Conservation (phyloP, 108 stramenopile genomes). For the Nannochloropsis gaditana region DNA sequence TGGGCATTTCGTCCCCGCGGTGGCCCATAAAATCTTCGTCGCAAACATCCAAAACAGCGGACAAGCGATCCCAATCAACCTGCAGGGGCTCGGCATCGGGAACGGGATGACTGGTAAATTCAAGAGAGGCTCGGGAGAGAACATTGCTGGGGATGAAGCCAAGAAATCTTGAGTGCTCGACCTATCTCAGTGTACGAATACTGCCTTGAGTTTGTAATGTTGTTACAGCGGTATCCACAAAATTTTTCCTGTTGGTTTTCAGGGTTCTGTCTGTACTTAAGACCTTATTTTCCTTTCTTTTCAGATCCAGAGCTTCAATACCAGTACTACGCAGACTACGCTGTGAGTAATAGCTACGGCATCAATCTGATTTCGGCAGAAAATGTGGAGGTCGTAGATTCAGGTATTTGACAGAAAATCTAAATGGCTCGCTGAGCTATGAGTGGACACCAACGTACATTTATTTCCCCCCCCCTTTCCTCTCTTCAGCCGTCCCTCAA, state of each 20-base stretch:
- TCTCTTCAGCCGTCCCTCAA: constrained; percentile 54
- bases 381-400: constrained; percentile 46
- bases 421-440: background rate
- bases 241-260: too few relatives aligned
- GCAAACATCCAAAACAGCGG: constrained; percentile 60
- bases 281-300: background rate
- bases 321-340: constrained; percentile 81
- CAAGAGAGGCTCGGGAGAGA: too few relatives aligned
- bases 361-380: constrained; percentile 70
- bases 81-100: constrained; percentile 83
- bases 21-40: constrained; percentile 64
- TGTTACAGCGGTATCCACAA: too few relatives aligned
- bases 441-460: background rate
- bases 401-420: background rate
- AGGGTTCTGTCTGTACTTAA: too few relatives aligned
- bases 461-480: background rate
- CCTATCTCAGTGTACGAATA: too few relatives aligned
- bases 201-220: too few relatives aligned
- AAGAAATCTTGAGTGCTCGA: too few relatives aligned
- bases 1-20: constrained; percentile 92
- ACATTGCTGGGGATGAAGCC: too few relatives aligned
- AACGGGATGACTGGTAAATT: constrained; percentile 73
- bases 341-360: constrained; percentile 76
- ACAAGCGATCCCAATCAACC: constrained; percentile 60
- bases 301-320: constrained; percentile 77